Percentiles rank a stretch among this genome's conserved stretches.
These are phyloP conservation scores for Paxillus involutus DNA, from an alignment of 768 basidiomycete species.

Conservation along the genomic window DNA sequence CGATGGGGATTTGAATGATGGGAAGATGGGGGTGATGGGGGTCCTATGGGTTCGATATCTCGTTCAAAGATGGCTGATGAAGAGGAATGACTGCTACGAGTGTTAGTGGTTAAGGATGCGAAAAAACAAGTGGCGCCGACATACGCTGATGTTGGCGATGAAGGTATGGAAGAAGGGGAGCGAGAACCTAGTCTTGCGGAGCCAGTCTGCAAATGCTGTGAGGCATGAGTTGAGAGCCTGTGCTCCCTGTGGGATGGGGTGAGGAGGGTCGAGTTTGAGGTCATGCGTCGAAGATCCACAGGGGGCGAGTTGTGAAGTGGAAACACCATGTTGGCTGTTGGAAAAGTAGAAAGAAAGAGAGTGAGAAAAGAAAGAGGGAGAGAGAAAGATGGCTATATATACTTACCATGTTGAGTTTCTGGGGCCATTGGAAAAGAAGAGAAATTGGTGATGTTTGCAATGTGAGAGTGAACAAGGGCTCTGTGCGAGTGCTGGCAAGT, in stretches of 20 bases:
- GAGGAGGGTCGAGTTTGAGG: constrained; percentile 46
- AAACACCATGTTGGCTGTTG: constrained; percentile 15
- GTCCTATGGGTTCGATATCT: constrained; percentile 69
- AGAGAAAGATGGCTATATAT: not conserved
- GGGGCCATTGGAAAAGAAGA: constrained; percentile 17
- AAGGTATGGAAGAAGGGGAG: constrained; percentile 75
- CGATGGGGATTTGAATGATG: constrained; percentile 64
- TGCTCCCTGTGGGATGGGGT: constrained; percentile 38
- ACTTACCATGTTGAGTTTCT: constrained; percentile 22
- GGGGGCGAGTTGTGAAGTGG: constrained; percentile 31
- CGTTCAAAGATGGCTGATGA: constrained; percentile 92
- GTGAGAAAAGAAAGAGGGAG: not conserved
- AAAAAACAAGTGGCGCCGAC: constrained; percentile 25
- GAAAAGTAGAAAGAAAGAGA: not conserved
- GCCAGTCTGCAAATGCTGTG: constrained; percentile 47
- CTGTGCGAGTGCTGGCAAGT: not conserved
- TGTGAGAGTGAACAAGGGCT: constrained; percentile 4
- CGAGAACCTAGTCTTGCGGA: constrained; percentile 53
- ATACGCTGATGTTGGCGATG: constrained; percentile 77
- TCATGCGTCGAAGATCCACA: constrained; percentile 56
- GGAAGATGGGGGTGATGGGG: constrained; percentile 38
- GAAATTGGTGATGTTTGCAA: constrained; percentile 13
- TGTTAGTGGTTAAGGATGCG: constrained; percentile 7
- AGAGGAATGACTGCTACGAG: constrained; percentile 52
- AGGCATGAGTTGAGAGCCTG: constrained; percentile 41